Conservation (phyloP, 768 basidiomycete species). For the Lactarius pseudohatsudake region DNA sequence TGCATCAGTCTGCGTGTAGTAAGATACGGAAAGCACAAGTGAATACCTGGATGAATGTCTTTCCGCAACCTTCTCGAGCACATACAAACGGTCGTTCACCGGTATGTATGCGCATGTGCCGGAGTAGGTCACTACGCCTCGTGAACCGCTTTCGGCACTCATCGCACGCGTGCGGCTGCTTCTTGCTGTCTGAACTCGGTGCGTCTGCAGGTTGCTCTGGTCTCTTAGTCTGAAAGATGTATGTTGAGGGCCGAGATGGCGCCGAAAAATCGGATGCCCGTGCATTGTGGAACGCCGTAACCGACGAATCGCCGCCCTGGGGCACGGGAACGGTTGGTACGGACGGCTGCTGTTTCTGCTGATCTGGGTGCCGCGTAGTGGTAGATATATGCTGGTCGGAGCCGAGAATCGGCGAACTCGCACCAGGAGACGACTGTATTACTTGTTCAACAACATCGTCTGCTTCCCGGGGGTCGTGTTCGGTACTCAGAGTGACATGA, state of each 20-base stretch:
- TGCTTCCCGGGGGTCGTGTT: conserved; percentile 7
- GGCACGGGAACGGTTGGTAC: conserved; percentile 8
- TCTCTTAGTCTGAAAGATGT: conserved; percentile 7
- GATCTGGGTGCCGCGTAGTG: conserved; percentile 9
- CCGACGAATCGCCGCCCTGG: conserved; percentile 8
- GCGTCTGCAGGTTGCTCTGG: conserved; percentile 32
- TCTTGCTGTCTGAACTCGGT: conserved; percentile 33
- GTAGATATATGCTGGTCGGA: conserved; percentile 3
- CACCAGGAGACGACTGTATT: conserved; percentile 17
- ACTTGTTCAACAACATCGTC: conserved; percentile 24
- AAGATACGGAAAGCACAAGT: conserved; percentile 10
- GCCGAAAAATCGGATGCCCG: conserved; percentile 5
- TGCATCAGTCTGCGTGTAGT: conserved; percentile 26
- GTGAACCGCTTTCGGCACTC: conserved; percentile 81
- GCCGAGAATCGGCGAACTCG: conserved; percentile 19
- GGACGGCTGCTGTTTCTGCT: conserved; percentile 14
- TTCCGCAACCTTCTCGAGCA: conserved; percentile 69
- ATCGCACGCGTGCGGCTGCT: conserved; percentile 60
- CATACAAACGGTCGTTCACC: conserved; percentile 87
- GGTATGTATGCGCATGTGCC: conserved; percentile 88
- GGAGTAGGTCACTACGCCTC: conserved; percentile 76
- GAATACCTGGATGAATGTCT: conserved; percentile 87
- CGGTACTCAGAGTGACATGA: conserved; percentile 33
- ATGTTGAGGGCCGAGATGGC: conserved; percentile 21
- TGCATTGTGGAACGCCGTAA: conserved; percentile 14